Evolutionary conservation across 257 asterid species (phyloP).

Genomic region (Paulownia fortunei): DNA sequence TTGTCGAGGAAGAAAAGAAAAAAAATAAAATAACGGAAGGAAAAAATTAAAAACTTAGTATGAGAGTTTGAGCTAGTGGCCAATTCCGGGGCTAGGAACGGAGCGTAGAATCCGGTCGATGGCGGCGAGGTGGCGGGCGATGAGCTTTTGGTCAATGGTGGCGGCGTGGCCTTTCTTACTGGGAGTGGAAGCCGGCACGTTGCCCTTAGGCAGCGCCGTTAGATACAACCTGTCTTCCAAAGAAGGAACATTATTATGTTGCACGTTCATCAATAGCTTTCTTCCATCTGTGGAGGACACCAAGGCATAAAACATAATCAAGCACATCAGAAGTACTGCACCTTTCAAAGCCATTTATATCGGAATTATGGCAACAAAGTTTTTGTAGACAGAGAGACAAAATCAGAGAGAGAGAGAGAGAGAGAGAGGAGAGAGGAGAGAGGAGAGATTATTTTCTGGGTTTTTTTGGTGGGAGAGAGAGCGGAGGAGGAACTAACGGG

Average conservation of each 20-base stretch:
- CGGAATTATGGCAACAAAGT: neutral
- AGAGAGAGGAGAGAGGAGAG: neutral
- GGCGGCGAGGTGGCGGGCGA: constrained; percentile 62
- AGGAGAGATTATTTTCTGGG: neutral
- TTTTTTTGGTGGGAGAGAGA: constrained; percentile 2
- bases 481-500: constrained; percentile 13
- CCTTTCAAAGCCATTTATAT: constrained; percentile 35
- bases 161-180: constrained; percentile 56
- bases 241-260: constrained; percentile 19
- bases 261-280: constrained; percentile 36
- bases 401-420: neutral
- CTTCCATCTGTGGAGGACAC: constrained; percentile 45
- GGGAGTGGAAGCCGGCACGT: constrained; percentile 58
- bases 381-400: neutral
- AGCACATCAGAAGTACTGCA: constrained; percentile 1
- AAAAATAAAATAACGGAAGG: neutral
- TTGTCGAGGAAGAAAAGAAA: neutral
- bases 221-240: constrained; percentile 39
- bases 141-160: constrained; percentile 44
- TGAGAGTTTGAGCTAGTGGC: constrained; percentile 40
- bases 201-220: constrained; percentile 59
- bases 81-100: constrained; percentile 82
- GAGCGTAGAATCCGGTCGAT: constrained; percentile 65
- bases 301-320: constrained; percentile 35
- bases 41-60: neutral